Conservation (phyloP, 768 basidiomycete species). For the Krasilnikovozyma curviuscula region DNA sequence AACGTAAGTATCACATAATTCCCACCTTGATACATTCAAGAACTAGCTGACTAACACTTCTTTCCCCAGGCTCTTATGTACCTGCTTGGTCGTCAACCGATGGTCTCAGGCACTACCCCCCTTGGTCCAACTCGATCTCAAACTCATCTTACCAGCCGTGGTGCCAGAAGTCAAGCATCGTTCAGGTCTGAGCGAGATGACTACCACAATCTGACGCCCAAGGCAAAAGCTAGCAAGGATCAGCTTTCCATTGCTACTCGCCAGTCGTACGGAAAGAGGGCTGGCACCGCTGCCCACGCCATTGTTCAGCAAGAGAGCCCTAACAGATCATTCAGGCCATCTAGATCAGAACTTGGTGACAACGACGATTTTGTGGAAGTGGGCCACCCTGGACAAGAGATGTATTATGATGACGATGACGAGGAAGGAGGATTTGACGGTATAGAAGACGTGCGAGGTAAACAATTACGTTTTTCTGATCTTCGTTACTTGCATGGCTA, state of each 20-base stretch:
- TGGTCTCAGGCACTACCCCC: neutral
- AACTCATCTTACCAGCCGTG: neutral
- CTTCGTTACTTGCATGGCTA: neutral
- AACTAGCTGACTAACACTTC: conserved; percentile 10
- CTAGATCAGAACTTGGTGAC: conserved; percentile 34
- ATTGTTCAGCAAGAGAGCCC: conserved; percentile 30
- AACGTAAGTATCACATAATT: conserved; percentile 37
- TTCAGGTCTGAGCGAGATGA: neutral
- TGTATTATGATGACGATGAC: conserved; percentile 36
- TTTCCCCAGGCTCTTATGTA: conserved; percentile 63
- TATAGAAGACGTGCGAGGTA: conserved; percentile 10
- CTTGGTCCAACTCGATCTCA: conserved; percentile 5
- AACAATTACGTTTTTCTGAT: neutral
- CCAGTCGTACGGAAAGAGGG: conserved; percentile 8
- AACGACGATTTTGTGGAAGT: conserved; percentile 57
- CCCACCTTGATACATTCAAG: neutral
- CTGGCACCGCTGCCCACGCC: conserved; percentile 74
- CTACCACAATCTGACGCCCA: neutral
- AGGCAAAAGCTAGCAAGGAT: neutral
- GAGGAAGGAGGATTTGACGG: conserved; percentile 55
- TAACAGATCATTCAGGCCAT: conserved; percentile 21
- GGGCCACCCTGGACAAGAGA: no score
- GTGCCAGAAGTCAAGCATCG: neutral
- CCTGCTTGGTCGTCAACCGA: conserved; percentile 48
- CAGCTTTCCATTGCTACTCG: neutral